phyloP scores from a whole-genome alignment of 1,139 yeast genomes.

The Scheffersomyces quercinus region DNA sequence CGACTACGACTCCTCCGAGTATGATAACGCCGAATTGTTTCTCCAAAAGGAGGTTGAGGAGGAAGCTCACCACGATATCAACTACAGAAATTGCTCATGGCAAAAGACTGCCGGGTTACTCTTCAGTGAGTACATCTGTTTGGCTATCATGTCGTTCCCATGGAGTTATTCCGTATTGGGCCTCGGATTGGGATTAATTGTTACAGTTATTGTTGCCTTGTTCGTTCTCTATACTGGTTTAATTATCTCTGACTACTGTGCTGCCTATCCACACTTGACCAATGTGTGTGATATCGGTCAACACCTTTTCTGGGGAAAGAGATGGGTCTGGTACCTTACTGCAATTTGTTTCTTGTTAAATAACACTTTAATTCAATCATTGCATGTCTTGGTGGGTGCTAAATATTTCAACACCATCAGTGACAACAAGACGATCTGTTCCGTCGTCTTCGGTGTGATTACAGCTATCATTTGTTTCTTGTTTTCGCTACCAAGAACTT shows the following conservation, averaged over 20 bases:
- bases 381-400: conserved; percentile 62
- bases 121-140: conserved; percentile 60
- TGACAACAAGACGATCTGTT: conserved; percentile 48
- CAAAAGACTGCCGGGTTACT: conserved; percentile 57
- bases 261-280: conserved; percentile 50
- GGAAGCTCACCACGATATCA: conserved; percentile 34
- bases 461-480: conserved; percentile 48
- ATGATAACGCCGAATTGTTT: conserved; percentile 8
- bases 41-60: conserved; percentile 11
- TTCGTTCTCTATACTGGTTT: conserved; percentile 57
- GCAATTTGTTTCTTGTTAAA: conserved; percentile 55
- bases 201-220: conserved; percentile 52
- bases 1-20: not conserved
- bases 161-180: conserved; percentile 65
- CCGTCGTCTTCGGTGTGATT: conserved; percentile 52
- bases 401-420: conserved; percentile 57
- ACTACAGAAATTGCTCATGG: conserved; percentile 58
- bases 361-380: conserved; percentile 57
- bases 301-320: conserved; percentile 51
- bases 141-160: conserved; percentile 65
- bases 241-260: conserved; percentile 55
- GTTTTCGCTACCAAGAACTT: conserved; percentile 57
- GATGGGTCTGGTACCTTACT: conserved; percentile 59
- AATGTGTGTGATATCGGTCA: conserved; percentile 63
- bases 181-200: conserved; percentile 55